phyloP scores from a whole-genome alignment of 2,329 filamentous ascomycete genomes.

The Aspergillus pseudoterreus region DNA sequence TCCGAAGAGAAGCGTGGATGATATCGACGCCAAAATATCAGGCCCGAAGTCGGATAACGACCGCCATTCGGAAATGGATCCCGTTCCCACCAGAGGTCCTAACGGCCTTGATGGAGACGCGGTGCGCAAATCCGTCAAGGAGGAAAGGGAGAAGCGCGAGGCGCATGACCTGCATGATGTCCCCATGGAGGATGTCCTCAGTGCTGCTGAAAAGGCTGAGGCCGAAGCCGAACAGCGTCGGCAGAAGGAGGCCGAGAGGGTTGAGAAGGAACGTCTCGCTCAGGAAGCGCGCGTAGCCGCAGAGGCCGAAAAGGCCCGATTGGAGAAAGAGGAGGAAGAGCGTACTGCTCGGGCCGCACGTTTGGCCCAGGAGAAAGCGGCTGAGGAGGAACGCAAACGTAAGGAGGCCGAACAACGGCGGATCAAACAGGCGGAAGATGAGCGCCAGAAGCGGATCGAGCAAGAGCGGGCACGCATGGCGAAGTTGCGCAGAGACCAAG shows the following conservation, averaged over 20 bases:
- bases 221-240: slow-evolving; percentile 24
- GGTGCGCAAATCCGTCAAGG: slow-evolving; percentile 26
- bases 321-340: slow-evolving; percentile 35
- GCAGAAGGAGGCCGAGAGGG: slow-evolving; percentile 23
- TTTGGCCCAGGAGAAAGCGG: slow-evolving; percentile 39
- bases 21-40: slow-evolving; percentile 15
- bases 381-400: slow-evolving; percentile 41
- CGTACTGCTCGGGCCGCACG: slow-evolving; percentile 30
- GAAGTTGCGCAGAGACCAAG: slow-evolving; percentile 41
- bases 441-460: slow-evolving; percentile 41
- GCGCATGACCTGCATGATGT: slow-evolving; percentile 25
- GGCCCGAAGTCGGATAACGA: slow-evolving; percentile 16
- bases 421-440: slow-evolving; percentile 44
- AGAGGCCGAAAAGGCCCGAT: slow-evolving; percentile 28
- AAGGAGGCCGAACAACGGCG: slow-evolving; percentile 42
- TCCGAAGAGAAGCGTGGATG: slow-evolving; percentile 24
- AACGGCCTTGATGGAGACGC: slow-evolving; percentile 9
- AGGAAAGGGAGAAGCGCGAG: slow-evolving; percentile 28
- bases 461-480: slow-evolving; percentile 41
- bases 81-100: slow-evolving; percentile 14
- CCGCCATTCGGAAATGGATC: slow-evolving; percentile 15
- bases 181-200: slow-evolving; percentile 25
- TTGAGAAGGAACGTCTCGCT: slow-evolving; percentile 29
- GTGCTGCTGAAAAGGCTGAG: slow-evolving; percentile 20
- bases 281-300: slow-evolving; percentile 27